Evolutionary conservation across 73 alveolate species (phyloP).

Genomic region (Symbiodinium natans): DNA sequence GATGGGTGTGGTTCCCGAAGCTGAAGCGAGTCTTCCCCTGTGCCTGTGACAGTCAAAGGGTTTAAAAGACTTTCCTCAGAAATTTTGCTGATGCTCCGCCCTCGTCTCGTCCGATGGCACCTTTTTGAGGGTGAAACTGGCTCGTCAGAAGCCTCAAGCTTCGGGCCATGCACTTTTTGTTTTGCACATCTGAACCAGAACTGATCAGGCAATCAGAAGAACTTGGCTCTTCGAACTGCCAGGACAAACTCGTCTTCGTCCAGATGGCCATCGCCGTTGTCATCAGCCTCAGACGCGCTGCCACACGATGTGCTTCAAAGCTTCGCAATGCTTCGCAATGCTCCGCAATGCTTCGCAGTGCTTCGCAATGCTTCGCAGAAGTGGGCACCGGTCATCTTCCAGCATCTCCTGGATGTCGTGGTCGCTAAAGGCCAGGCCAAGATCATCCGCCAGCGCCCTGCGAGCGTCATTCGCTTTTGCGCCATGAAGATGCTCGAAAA

Average conservation of each 20-base stretch:
- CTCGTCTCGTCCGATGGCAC: too few relatives aligned
- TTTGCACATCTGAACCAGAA: too few relatives aligned
- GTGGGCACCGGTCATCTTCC: conserved; percentile 26
- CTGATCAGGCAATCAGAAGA: too few relatives aligned
- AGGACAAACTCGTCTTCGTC: conserved; percentile 65
- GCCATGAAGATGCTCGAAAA: too few relatives aligned
- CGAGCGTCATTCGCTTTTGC: background rate
- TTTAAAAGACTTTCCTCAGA: too few relatives aligned
- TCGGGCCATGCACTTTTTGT: too few relatives aligned
- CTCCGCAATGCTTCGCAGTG: background rate
- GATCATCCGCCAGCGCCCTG: conserved; percentile 67
- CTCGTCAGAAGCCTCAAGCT: background rate
- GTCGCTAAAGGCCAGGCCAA: conserved; percentile 57
- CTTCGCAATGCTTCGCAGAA: background rate
- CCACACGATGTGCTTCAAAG: background rate
- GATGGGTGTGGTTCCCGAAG: background rate
- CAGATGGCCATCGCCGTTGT: conserved; percentile 39
- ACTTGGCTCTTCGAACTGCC: conserved; percentile 68
- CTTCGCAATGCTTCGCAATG: background rate
- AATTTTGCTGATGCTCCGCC: too few relatives aligned
- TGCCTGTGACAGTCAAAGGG: background rate
- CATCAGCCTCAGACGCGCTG: conserved; percentile 26
- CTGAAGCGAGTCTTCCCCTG: background rate
- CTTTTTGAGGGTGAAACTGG: background rate
- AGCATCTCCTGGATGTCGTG: conserved; percentile 84